phyloP scores from a whole-genome alignment of 1,284 basidiomycete genomes.

The Moesziomyces parantarcticus region DNA sequence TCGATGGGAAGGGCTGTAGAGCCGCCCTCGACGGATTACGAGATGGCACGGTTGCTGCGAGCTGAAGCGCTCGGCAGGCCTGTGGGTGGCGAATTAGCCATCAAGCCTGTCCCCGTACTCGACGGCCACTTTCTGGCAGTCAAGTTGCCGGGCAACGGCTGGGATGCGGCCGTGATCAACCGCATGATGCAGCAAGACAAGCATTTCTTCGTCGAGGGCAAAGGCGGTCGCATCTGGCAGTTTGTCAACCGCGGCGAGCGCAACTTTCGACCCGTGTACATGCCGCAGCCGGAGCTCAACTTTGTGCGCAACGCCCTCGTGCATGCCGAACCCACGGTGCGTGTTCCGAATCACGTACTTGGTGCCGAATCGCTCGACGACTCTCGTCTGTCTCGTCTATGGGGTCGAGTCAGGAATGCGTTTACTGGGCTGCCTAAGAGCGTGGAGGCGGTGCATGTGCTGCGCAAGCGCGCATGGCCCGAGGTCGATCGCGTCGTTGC shows the following conservation, averaged over 20 bases:
- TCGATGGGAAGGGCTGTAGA: neutral
- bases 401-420: no score
- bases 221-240: neutral
- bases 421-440: no score
- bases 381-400: no score
- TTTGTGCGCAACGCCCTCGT: no score
- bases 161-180: conserved; percentile 1
- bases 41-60: neutral
- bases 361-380: no score
- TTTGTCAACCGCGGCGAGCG: neutral
- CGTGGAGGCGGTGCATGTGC: no score
- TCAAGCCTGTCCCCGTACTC: neutral
- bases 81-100: neutral
- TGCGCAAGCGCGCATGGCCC: no score
- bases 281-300: neutral
- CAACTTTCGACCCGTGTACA: neutral
- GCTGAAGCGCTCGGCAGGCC: neutral
- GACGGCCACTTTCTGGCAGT: neutral
- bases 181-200: neutral
- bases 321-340: no score
- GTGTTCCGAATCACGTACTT: no score
- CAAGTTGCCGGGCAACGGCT: conserved; percentile 10
- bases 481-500: neutral
- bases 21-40: neutral
- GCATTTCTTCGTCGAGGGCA: conserved; percentile 3